Base-by-base conservation (phyloP, 148 eudicot species). In the Selenicereus undatus region DNA sequence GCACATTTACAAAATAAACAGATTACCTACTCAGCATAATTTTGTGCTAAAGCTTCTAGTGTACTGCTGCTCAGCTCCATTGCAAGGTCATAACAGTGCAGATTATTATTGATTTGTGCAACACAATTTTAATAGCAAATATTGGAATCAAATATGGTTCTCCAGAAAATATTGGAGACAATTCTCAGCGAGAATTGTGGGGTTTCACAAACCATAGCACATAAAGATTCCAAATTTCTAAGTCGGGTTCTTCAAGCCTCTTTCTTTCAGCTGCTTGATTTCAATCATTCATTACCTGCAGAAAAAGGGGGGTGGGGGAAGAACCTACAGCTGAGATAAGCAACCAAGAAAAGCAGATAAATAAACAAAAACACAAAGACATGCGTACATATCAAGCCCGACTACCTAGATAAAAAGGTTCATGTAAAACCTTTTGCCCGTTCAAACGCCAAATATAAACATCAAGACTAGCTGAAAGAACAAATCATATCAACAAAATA, bases 271-370 rank as follows among this genome's bases (percentile, higher is more conserved):
- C 98, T 78, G 91, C 95, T 92, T 96, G 99, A 82, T n/a, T n/a
- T n/a, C 93, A 93, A 91, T 96, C 97, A 86, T 91, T 91, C 99
- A 96, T 96, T 36, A 95, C 99, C 99, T 96, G 83, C 78, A 78
- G 78, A 32, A 77, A 65, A 65, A 14, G 52, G 71, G 68, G 8
- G 51, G 60, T 56, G 24, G 32, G 32, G 32, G 32, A 2, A 32
- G 32, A 13, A 22, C 62, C 32, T 30, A 56, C 36, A 32, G 14
- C 45, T 32, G 24, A 65, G n/a, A 36, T 13, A 65, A 60, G 14
- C 81, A 76, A n/a, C 68, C 32, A 36, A 68, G 27, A 42, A 29
- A 43, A 43, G 39, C 8, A 70, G 36, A 70, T 17, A 7, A 39
- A 9, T 58, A 32, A 68, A 51, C 72, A 76, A 14, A 35, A 45